A percentile compares a stretch with the other conserved stretches of the same genome.
Conservation (phyloP, 2,329 filamentous ascomycete genomes). For the Meredithiella fracta region DNA sequence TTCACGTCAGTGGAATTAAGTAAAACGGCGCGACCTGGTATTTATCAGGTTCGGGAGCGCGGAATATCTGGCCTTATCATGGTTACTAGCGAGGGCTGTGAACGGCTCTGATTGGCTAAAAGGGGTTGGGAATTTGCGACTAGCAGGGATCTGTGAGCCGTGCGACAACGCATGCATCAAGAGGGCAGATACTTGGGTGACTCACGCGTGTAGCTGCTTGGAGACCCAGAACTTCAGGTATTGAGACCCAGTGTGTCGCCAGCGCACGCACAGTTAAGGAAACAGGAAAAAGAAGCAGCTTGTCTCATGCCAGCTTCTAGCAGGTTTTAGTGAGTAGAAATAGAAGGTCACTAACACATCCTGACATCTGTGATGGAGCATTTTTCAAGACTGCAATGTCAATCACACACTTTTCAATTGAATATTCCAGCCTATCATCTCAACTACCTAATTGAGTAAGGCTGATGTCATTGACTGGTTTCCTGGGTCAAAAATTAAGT, state of each 20-base stretch:
- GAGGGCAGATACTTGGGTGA: conserved; percentile 3
- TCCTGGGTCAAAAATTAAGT: no score
- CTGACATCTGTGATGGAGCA: neutral
- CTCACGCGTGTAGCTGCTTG: neutral
- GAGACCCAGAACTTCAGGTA: neutral
- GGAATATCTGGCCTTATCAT: conserved; percentile 15
- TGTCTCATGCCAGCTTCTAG: neutral
- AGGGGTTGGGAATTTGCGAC: conserved; percentile 1
- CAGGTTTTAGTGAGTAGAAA: neutral
- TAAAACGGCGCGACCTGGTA: conserved; percentile 16
- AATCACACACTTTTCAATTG: no score
- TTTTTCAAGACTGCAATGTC: no score
- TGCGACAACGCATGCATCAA: conserved; percentile 1
- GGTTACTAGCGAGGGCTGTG: conserved; percentile 2
- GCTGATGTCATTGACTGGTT: no score
- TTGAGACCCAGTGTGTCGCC: conserved; percentile 1
- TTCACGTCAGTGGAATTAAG: conserved; percentile 15
- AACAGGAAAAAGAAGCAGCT: neutral
- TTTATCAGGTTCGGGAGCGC: conserved; percentile 15
- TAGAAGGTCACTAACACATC: neutral
- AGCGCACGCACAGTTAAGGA: conserved; percentile 1
- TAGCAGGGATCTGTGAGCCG: neutral
- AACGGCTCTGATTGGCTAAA: conserved; percentile 10
- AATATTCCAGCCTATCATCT: no score
- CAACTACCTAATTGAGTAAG: no score